Base-by-base conservation (phyloP, 495 filamentous ascomycete genomes). In the Aspergillus mulundensis region DNA sequence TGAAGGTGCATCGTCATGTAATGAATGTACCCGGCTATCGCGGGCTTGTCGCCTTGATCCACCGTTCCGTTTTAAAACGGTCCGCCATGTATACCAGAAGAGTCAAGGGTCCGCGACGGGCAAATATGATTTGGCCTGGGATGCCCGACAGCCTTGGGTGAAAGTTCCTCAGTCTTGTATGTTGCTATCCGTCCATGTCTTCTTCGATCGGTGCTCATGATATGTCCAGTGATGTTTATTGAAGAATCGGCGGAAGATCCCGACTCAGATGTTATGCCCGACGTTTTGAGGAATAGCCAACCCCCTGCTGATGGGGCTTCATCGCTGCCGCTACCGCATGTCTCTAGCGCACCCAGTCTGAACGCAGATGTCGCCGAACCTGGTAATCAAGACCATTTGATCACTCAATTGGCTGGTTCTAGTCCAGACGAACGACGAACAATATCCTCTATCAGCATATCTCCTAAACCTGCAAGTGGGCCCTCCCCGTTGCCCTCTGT, bases 31-130 rank as follows among this genome's bases (percentile, higher is more conserved):
- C 4, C 71, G 68, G 19, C 62, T 72, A 14, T 66, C 62, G 18
- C 66, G 68, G 14, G 54, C 41, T 1, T 74, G 71, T 41, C 70
- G 66, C 51, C 59, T 74, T 5, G 70, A 72, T 47, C 68, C 71
- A 6, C 70, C 61, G 8, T 74, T 74, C 39, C 66, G 71, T 36
- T 74, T 74, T 56, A 70, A 69, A 40, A 50, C 65, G 7, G 71
- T 72, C 8, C 64, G 62, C 28, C 68, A 74, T 63, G 65, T 74
- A 3, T 71, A 70, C 53, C 71, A 73, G 40, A 71, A 70, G 19
- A 61, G 56, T 25, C 58, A 68, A 30, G 65, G 67, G 10, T 51
- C 57, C 3, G 50, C 65, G 4, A 62, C 67, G 25, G 8, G 25
- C 12, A 64, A 61, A n/a, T 73, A 65, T n/a, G 68, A 71, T 30